Base-by-base conservation (phyloP, 1,284 basidiomycete species). In the Pyrrhoderma lamaoense region DNA sequence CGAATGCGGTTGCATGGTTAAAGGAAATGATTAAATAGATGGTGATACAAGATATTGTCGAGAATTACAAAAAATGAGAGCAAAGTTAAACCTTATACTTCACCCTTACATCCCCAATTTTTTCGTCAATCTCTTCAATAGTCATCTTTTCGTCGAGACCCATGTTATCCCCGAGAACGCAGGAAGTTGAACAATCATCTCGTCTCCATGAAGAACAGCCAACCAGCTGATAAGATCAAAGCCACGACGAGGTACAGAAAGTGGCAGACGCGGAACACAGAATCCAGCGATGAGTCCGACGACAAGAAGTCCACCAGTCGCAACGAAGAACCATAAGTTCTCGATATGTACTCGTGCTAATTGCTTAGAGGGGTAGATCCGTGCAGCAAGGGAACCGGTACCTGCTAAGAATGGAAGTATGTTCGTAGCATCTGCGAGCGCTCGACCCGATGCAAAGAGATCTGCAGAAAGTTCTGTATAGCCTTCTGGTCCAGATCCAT, bases 321-420 rank as follows among this genome's bases (percentile, higher is more conserved):
- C 19, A 34, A 51, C 44, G 8, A 44, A 16, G 11, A 45, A 16
- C 18, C 34, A 36, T 16, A 51, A 34, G 3, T 4, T 35, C 8
- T 36, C 19, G 11, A 51, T 31, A 18, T 23, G 19, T 2, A 31
- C 42, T 19, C n/a, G 22, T 13, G 49, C 22, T 9, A 44, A n/a
- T 2, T 44, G 19, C 25, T 16, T 42, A n/a, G 40, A 44, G 8
- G 49, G 31, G 34, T 51, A 51, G 42, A 19, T 14, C 1, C 42
- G 60, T 16, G 69, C 68, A 11, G 70, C 59, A 23, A 62, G 58
- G 16, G 62, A 52, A 0, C 63, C 67, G 3, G 68, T 64, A 1
- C 72, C 71, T 2, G 61, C 63, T 16, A 74, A 65, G 59, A 71
- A 73, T 1, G 70, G 68, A 2, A 73, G 63, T 9, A 71, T 58